phyloP scores from a whole-genome alignment of 768 basidiomycete genomes.

The Mycena indigotica region DNA sequence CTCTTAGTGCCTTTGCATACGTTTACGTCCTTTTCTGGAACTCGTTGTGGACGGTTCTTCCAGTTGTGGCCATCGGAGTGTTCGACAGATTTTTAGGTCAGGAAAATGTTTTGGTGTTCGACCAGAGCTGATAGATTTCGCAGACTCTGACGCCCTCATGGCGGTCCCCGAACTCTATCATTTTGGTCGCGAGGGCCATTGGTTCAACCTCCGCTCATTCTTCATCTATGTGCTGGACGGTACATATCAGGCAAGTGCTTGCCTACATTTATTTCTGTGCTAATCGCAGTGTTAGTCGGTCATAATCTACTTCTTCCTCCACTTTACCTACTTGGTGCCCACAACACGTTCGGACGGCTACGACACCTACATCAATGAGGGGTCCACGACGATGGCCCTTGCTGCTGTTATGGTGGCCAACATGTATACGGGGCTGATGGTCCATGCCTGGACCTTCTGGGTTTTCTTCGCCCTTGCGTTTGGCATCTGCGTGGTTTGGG shows the following conservation, averaged over 20 bases:
- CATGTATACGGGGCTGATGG: slow-evolving; percentile 86
- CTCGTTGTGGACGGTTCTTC: slow-evolving; percentile 92
- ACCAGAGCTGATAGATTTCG: not conserved
- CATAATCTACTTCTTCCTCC: slow-evolving; percentile 87
- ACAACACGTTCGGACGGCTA: slow-evolving; percentile 82
- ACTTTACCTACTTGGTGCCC: slow-evolving; percentile 76
- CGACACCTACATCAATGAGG: slow-evolving; percentile 73
- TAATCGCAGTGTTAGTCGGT: slow-evolving; percentile 61
- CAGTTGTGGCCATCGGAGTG: slow-evolving; percentile 93
- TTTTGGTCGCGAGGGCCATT: slow-evolving; percentile 77
- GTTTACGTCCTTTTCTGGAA: slow-evolving; percentile 98
- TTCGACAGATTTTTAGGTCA: slow-evolving; percentile 89
- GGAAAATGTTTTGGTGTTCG: slow-evolving; percentile 26
- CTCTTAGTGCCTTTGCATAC: slow-evolving; percentile 84
- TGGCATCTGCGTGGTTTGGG: slow-evolving; percentile 74
- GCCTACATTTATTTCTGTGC: not conserved
- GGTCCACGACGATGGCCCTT: slow-evolving; percentile 86
- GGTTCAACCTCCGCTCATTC: slow-evolving; percentile 82
- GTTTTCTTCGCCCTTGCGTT: slow-evolving; percentile 82
- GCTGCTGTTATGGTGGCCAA: slow-evolving; percentile 79
- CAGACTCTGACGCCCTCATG: slow-evolving; percentile 87
- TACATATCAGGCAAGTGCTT: slow-evolving; percentile 64
- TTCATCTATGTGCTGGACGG: slow-evolving; percentile 86
- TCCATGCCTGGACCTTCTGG: slow-evolving; percentile 90
- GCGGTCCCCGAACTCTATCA: slow-evolving; percentile 87